These are phyloP conservation scores for Chalciporus piperatus DNA, from an alignment of 768 basidiomycete species.

Conservation along the genomic window DNA sequence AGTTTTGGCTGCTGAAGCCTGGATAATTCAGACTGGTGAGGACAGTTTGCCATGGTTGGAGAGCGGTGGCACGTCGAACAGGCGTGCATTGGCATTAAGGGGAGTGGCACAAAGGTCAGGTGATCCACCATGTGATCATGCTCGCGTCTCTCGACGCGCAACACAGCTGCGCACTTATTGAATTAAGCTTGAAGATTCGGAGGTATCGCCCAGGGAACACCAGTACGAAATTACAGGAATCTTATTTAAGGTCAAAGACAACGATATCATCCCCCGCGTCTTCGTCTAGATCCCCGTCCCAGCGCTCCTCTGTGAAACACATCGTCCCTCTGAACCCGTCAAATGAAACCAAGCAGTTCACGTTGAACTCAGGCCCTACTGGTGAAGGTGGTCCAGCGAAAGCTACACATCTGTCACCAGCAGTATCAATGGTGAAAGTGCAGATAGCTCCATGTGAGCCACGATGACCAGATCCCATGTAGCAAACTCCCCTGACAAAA, in stretches of 20 bases:
- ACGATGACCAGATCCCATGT: too few relatives aligned
- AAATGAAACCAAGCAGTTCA: neutral
- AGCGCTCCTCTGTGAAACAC: neutral
- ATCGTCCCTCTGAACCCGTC: neutral
- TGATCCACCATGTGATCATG: slow-evolving; percentile 1
- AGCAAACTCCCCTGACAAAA: too few relatives aligned
- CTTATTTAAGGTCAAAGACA: neutral
- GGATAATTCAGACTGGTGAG: slow-evolving; percentile 51
- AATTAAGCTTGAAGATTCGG: too few relatives aligned
- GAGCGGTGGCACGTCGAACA: neutral
- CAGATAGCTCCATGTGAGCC: too few relatives aligned
- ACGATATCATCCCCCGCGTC: neutral
- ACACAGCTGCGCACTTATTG: too few relatives aligned
- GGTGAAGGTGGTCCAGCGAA: neutral
- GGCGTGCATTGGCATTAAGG: neutral
- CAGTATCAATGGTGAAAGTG: neutral
- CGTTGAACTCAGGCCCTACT: neutral
- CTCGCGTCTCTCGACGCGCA: neutral
- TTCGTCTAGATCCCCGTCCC: neutral
- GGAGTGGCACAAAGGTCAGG: slow-evolving; percentile 4
- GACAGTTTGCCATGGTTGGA: slow-evolving; percentile 37
- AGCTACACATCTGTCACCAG: neutral
- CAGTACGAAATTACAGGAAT: neutral
- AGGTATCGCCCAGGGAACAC: too few relatives aligned
- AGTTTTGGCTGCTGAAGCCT: slow-evolving; percentile 55